phyloP scores from a whole-genome alignment of 2,329 filamentous ascomycete genomes.

The Dactylonectria macrodidyma region DNA sequence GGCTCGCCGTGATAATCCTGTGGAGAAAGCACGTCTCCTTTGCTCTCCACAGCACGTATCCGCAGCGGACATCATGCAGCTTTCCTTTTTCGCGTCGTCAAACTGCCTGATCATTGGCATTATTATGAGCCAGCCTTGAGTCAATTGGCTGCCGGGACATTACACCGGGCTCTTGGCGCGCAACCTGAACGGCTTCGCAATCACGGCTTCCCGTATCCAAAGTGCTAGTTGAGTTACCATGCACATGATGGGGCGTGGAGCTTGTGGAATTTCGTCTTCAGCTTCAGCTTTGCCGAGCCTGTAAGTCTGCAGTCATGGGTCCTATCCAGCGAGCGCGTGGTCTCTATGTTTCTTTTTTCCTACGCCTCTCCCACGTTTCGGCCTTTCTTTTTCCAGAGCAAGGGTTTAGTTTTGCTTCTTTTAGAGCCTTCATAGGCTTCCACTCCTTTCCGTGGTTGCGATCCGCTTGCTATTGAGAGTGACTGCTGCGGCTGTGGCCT shows the following conservation, averaged over 20 bases:
- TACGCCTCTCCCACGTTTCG: conserved; percentile 31
- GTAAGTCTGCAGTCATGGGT: conserved; percentile 20
- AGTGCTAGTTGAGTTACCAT: conserved; percentile 8
- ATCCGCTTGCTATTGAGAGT: conserved; percentile 21
- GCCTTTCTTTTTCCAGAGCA: conserved; percentile 13
- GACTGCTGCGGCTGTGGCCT: conserved; percentile 38
- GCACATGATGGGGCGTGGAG: conserved; percentile 23
- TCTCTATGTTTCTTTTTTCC: conserved; percentile 26
- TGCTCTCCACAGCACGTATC: conserved; percentile 8
- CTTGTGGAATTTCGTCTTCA: conserved; percentile 9
- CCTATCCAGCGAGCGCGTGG: conserved; percentile 19
- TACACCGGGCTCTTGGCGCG: not conserved
- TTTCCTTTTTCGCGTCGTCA: conserved; percentile 16
- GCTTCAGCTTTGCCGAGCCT: conserved; percentile 28
- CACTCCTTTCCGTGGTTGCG: conserved; percentile 9
- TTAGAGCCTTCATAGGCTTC: conserved; percentile 10
- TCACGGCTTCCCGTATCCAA: conserved; percentile 18
- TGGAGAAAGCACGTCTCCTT: not conserved
- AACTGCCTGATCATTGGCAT: conserved; percentile 15
- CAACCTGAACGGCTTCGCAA: conserved; percentile 11
- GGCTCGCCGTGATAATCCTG: not conserved
- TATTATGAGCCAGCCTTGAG: not conserved
- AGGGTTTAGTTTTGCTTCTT: conserved; percentile 27
- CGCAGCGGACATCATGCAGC: conserved; percentile 22
- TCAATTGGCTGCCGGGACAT: conserved; percentile 14